Evolutionary conservation across 208 protist genomes (phyloP), one percentile per base, ranked within the genome.

Genomic region (Trypanosoma platydactyli): DNA sequence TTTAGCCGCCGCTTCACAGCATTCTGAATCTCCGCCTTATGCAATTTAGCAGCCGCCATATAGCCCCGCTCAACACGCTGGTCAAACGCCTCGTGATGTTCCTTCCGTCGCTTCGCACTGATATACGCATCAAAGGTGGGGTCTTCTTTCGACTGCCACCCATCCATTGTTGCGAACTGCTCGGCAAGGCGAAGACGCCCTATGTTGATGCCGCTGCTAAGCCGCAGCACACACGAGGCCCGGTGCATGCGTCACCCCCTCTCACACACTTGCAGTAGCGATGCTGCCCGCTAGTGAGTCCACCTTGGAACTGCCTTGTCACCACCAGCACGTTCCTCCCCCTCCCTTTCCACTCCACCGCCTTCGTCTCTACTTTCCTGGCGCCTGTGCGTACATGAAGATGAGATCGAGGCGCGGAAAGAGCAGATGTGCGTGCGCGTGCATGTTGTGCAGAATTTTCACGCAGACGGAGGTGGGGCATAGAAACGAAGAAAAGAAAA

Each of bases 31-130:
- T 95, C 87, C 3, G 80, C 65, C 30, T 85, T 86, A 66, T 95
- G 90, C 51, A 73, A 48, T 73, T 81, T 83, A 6, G 70, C 73
- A 0, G 83, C 79, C 0, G 71, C 76, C 6, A 69, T 73, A 60
- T 84, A 95, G 42, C 85, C 90, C 0, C 86, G 80, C 75, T 94
- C 87, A 3, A 95, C 87, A 0, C 90, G 86, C 62, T 95, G 90
- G 54, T 95, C 90, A 70, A 95, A 95, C 0, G 64, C 77, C 9
- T 95, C 90, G 68, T 80, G 91, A 71, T 64, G 73, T 71, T 92
- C 73, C 63, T 74, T 82, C 41, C 68, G 64, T 22, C 90, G 77
- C 73, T 88, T 83, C 41, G 89, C 79, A 48, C 68, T 66, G 5
- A 95, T 71, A 58, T 88, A 95, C n/a, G 64, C 41, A 69, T 95